Evolutionary conservation across 75 land plant genomes (phyloP), one percentile per base, ranked within the genome.

Genomic region (Pinus tabuliformis): DNA sequence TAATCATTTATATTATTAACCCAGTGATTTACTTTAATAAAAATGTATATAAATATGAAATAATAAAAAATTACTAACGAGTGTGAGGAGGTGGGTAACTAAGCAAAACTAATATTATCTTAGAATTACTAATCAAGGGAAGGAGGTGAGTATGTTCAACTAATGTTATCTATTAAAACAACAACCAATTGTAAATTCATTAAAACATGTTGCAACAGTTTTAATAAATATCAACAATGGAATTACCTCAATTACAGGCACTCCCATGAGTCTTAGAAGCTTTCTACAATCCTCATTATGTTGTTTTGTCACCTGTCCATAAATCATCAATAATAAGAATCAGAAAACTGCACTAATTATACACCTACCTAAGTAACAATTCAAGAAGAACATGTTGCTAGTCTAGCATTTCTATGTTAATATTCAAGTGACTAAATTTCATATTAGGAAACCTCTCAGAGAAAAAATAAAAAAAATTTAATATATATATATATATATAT

Each of bases 281-380:
- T 15, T 54, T 52, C 76, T 73, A 28, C 79, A 77, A 75, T 77
- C 79, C 30, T 77, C 79, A 74, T 77, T 74, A 11, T 77, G 79
- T 6, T 74, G 56, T 42, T 77, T 54, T 49, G 77, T 77, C 20
- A 77, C 79, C 79, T 77, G 52, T 17, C 22, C 21, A 42, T 45
- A 73, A 11, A 77, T 9, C 30, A 73, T 37, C 28, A n/a, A 76
- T 3, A 14, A 75, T 76, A 33, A 36, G 74, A 68, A 42, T 3
- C 11, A 37, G 21, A 68, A 49, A 9, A 8, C 2, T 42, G n/a
- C 42, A 18, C 3, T 39, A 66, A 12, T 7, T 66, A 36, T n/a
- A 39, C 11, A 20, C 49, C 37, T 8, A 21, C 45, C 71, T 20
- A 20, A 3, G 68, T 37, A 21, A n/a, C 71, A 68, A 3, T 21